Evolutionary conservation across 73 alveolate genomes (phyloP).

Genomic region (Paramecium pentaurelia): DNA sequence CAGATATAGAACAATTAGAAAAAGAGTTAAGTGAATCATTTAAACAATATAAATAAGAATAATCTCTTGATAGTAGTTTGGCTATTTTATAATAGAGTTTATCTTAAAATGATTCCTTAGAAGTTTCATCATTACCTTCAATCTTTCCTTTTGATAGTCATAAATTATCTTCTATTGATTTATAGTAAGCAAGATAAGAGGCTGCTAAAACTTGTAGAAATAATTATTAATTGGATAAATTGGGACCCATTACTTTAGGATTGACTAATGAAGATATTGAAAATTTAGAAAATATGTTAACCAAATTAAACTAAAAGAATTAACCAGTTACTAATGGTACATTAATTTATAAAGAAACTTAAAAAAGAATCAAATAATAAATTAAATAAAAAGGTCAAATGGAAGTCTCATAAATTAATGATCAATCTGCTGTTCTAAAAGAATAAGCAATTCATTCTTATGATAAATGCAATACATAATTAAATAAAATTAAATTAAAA

Average conservation of each 20-base stretch:
- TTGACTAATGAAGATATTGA: not conserved
- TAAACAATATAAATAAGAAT: not conserved
- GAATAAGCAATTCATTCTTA: slow-evolving; percentile 15
- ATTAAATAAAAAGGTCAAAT: not conserved
- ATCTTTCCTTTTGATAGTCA: slow-evolving; percentile 34
- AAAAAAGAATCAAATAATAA: not conserved
- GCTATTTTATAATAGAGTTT: not conserved
- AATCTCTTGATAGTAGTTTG: slow-evolving; percentile 25
- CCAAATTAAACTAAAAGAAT: not conserved
- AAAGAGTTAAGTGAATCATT: slow-evolving; percentile 22
- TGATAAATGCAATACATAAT: not conserved
- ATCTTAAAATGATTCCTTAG: slow-evolving; percentile 14
- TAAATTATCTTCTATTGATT: slow-evolving; percentile 15
- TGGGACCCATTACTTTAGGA: slow-evolving; percentile 41
- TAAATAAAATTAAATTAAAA: not conserved
- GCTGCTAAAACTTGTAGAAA: not conserved
- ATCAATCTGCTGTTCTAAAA: not conserved
- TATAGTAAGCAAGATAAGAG: not conserved
- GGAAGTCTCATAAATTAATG: not conserved
- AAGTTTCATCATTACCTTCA: not conserved
- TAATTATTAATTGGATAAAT: not conserved
- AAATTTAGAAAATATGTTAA: slow-evolving; percentile 13
- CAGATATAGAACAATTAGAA: not conserved
- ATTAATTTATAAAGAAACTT: slow-evolving; percentile 27
- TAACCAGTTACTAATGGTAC: not conserved